Evolutionary conservation across 1,284 basidiomycete genomes (phyloP), one percentile per base, ranked within the genome.

Genomic region (Ceratobasidium sp.): DNA sequence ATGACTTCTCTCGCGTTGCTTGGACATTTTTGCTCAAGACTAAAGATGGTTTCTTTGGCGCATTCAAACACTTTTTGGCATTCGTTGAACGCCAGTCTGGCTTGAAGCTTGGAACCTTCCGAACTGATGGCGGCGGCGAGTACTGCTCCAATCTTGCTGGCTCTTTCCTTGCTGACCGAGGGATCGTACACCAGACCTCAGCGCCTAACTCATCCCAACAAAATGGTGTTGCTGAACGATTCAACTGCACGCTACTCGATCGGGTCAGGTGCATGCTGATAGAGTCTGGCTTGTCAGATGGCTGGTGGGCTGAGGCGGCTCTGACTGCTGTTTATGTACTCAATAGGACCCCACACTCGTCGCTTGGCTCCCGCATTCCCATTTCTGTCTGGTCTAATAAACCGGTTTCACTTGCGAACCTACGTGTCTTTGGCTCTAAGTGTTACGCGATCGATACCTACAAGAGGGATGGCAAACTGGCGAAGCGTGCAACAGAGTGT

Each of bases 51-150:
- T 59, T 71, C 19, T 56, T 74, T 6, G 5, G 27, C 0, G 16
- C 24, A 1, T 78, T 79, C 69, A 68, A 61, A 27, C 5, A 24
- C 19, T 78, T 77, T 51, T 22, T 75, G 24, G 64, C 64, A 0
- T 31, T 24, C 1, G 51, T 74, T 4, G 78, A 78, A 48, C 71
- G 56, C 24, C 62, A 71, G 24, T 73, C 74, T 16, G 65, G 69
- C 13, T n/a, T 16, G 8, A 41, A 31, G n/a, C 65, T 78, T 27
- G 48, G 76, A 27, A 39, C 49, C 1, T 19, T 79, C 0, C 74
- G 78, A 2, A 76, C 77, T 13, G 76, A 80, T 69, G 73, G 76
- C n/a, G 79, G 79, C 34, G 75, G 76, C 31, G 77, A 80, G 76
- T 78, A 77, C 65, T 5, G 22, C 19, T 68, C 51, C 4, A 5